Base-by-base conservation (phyloP, 257 asterid genomes). In the Primulina eburnea region DNA sequence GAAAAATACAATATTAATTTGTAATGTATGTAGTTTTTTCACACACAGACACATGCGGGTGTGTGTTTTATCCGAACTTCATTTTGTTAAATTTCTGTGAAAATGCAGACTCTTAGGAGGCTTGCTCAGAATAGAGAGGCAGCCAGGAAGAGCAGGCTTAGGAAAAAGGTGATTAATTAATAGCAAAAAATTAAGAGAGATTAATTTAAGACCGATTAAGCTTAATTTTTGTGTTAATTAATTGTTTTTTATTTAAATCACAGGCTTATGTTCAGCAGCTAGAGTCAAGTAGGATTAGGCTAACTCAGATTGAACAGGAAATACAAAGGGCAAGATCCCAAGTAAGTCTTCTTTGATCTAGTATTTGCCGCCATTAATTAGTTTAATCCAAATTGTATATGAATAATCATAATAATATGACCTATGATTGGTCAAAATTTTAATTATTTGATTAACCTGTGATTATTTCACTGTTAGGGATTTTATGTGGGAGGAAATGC, bases 91-190 rank as follows among this genome's bases (percentile, higher is more conserved):
- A 63, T 32, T 61, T 67, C 59, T 8, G 53, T 64, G 8, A 62
- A 24, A 61, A 40, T 81, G 78, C 85, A 89, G 98, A 83, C 85
- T 56, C 64, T 92, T 71, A 86, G 98, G 76, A 79, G 98, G 81
- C 96, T 92, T 78, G 98, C 96, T 68, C 98, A 89, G 88, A 89
- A 92, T 83, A 83, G 98, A 64, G 98, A 92, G 78, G 98, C 98
- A 73, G 98, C 98, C 5, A 88, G 96, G 86, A 92, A 92, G 77
- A 89, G 96, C 80, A 85, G 98, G 68, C 87, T 89, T 9, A 83
- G 98, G 79, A 92, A 92, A 78, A 92, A 92, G 92, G 98, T 64
- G 75, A 40, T 60, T 74, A 43, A 43, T 43, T 14, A 12, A 12
- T 0, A 12, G 3, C 6, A 12, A 10, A 40, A 37, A 4, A 7